Base-by-base conservation (phyloP, 1,139 yeast genomes). In the Ogataea hybrid region DNA sequence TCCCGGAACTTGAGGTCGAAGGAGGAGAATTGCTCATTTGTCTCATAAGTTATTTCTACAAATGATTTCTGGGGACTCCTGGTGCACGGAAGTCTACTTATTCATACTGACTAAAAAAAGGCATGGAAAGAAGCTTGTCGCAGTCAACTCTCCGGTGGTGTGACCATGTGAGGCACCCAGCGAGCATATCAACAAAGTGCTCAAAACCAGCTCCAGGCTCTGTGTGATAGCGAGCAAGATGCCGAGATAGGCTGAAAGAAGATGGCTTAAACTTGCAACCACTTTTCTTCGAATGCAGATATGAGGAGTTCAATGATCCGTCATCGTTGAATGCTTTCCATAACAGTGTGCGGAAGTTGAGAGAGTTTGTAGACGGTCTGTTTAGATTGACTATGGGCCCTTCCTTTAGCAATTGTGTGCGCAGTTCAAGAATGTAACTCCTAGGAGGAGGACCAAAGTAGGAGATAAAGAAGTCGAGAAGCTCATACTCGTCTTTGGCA, bases 401-500 rank as follows among this genome's bases (percentile, higher is more conserved):
- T 17, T 55, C 44, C 6, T 43, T 39, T 17, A 52, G 27, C 4
- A 67, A 27, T n/a, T 64, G 67, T 5, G 55, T 44, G 12, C 69
- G 59, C 45, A 78, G 59, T 8, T 56, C 51, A 25, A 62, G 44
- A 5, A 80, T 61, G 31, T 71, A 59, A 9, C 54, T 47, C 32
- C 62, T 54, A 7, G 68, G 69, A 0, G 95, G 95, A 1, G 73
- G 68, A 0, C 94, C 95, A 52, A 84, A 70, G n/a, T 78, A 53
- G 51, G 81, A 83, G 49, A 81, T 62, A 20, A 79, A 74, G 27
- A 75, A 65, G 2, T 77, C 79, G 35, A 84, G 65, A 46, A 85
- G 81, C 44, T 83, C 88, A 34, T 70, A 66, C 57, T 86, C 95
- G 53, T 79, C 76, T 46, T 72, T 79, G 0, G 89, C 90, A 29